Conservation (phyloP, 2,329 filamentous ascomycete genomes). For the Fusarium succisae region DNA sequence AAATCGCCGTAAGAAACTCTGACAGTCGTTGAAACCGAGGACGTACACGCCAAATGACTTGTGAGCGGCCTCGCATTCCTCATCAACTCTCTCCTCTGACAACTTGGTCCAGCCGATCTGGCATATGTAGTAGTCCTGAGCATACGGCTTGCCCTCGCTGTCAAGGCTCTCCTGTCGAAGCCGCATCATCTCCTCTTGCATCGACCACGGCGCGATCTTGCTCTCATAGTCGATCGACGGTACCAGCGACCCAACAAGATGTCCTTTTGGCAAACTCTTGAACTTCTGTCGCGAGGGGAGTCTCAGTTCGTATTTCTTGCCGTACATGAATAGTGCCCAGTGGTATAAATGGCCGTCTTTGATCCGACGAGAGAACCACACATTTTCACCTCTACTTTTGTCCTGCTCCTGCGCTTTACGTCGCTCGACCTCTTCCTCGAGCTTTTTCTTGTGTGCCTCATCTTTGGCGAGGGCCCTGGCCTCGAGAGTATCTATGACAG, state of each 20-base stretch:
- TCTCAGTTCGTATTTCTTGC: background rate
- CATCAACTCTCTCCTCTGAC: fast-evolving
- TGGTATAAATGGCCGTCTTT: background rate
- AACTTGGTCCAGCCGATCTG: fast-evolving
- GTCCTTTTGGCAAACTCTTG: background rate
- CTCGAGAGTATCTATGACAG: background rate
- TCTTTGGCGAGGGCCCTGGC: background rate
- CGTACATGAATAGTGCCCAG: background rate
- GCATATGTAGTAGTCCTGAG: background rate
- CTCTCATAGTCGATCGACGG: background rate
- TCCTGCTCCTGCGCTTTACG: background rate
- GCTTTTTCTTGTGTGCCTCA: fast-evolving
- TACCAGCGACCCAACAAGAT: background rate
- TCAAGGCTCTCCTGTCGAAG: background rate
- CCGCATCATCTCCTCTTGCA: background rate
- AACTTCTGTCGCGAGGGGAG: background rate
- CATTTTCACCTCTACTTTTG: fast-evolving
- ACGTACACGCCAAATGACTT: fast-evolving
- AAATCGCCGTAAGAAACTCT: background rate
- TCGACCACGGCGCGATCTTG: background rate
- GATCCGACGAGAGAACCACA: background rate
- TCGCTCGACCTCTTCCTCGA: background rate
- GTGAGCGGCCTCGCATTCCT: fast-evolving
- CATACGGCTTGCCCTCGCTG: background rate
- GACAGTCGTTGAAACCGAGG: background rate